phyloP scores from a whole-genome alignment of 805 yeast genomes.

The Metschnikowia kunwiensis region DNA sequence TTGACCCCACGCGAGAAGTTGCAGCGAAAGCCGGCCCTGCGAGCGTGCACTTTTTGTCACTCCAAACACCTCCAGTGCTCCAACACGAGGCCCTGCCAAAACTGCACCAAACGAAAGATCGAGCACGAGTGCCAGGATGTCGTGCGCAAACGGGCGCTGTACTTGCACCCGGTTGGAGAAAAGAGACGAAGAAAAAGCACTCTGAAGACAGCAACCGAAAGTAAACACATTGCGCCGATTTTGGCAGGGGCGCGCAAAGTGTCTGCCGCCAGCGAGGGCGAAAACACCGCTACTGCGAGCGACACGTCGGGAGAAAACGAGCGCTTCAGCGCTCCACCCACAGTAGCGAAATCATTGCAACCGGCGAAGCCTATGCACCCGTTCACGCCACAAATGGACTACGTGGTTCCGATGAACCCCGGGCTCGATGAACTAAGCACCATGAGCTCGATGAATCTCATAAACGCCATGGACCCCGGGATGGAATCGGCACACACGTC shows the following conservation, averaged over 20 bases:
- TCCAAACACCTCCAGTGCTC: constrained; percentile 73
- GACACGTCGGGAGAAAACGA: neutral
- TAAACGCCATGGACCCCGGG: neutral
- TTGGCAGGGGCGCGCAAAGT: neutral
- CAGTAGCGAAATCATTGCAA: too few relatives aligned
- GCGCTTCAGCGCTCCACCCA: neutral
- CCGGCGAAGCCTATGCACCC: neutral
- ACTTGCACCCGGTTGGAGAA: constrained; percentile 1
- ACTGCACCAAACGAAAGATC: constrained; percentile 63
- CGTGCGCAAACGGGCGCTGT: constrained; percentile 47
- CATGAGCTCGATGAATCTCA: neutral
- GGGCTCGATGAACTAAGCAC: neutral
- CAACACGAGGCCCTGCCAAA: constrained; percentile 63
- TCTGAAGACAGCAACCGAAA: neutral
- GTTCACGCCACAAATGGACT: neutral
- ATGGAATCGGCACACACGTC: constrained; percentile 2
- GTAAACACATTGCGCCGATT: neutral
- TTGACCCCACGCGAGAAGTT: constrained; percentile 52
- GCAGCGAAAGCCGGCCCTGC: constrained; percentile 56
- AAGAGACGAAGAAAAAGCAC: neutral
- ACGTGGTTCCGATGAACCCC: neutral
- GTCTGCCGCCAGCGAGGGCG: neutral
- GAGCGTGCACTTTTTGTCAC: constrained; percentile 75
- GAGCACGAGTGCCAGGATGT: constrained; percentile 56
- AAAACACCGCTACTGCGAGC: neutral